A percentile compares a stretch with the other conserved stretches of the same genome.
These are phyloP conservation scores for Elongisporangium anandrum DNA, from an alignment of 352 stramenopile species.

Conservation along the genomic window DNA sequence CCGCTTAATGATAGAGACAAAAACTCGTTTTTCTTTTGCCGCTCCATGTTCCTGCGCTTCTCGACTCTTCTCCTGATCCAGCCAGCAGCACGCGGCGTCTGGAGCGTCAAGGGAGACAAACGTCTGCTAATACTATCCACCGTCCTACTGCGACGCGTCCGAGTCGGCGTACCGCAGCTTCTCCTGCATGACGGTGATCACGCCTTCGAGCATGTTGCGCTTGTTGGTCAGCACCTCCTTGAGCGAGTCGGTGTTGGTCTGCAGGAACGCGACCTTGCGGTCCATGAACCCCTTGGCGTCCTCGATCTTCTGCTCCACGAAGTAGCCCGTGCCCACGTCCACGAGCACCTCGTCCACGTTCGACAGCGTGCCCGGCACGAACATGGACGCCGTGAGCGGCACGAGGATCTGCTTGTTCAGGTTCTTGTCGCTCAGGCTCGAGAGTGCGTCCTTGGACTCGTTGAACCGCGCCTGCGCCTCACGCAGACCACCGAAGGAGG, in stretches of 20 bases:
- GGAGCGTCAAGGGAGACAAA: background rate
- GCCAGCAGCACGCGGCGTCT: background rate
- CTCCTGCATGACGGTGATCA: conserved; percentile 83
- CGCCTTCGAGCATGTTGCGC: conserved; percentile 76
- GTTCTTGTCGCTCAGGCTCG: conserved; percentile 48
- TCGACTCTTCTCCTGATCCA: background rate
- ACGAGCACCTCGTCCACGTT: conserved; percentile 89
- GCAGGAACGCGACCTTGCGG: conserved; percentile 88
- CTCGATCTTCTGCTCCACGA: conserved; percentile 88
- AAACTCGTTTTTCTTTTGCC: background rate
- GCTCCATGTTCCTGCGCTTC: background rate
- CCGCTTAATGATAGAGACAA: background rate
- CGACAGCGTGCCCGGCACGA: conserved; percentile 86
- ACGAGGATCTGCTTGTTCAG: conserved; percentile 88
- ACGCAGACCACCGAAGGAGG: conserved; percentile 63
- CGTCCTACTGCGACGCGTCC: conserved; percentile 15
- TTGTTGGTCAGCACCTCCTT: conserved; percentile 83
- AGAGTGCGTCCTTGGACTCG: conserved; percentile 76
- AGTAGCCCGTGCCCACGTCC: conserved; percentile 95
- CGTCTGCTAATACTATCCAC: conserved; percentile 2
- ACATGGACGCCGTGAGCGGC: conserved; percentile 94
- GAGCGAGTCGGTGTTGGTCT: conserved; percentile 92
- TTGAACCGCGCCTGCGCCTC: conserved; percentile 74
- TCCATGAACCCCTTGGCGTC: conserved; percentile 91
- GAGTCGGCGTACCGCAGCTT: conserved; percentile 60